A percentile compares a stretch with the other conserved stretches of the same genome.
Evolutionary conservation across 768 basidiomycete genomes (phyloP).

Genomic region (Pleurotus platypus): DNA sequence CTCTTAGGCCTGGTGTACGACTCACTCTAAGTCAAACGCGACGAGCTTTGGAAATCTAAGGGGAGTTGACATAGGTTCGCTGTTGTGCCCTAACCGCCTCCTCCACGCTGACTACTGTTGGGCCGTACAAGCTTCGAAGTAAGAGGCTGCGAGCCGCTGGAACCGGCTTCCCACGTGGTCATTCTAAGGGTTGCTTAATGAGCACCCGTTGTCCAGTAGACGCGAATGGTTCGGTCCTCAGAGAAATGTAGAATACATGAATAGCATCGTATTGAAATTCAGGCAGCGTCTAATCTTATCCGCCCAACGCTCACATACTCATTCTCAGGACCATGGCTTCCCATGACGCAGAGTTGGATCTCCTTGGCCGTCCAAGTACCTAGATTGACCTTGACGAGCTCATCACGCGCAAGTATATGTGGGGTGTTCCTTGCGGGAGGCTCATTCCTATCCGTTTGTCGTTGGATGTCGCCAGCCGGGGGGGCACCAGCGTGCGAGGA

Average conservation of each 20-base stretch:
- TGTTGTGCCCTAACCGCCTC: too few species aligned
- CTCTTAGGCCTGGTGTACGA: background rate
- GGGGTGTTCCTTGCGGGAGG: background rate
- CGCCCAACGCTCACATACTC: constrained; percentile 55
- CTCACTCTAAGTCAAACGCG: constrained; percentile 80
- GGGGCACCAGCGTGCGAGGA: background rate
- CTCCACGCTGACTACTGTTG: too few species aligned
- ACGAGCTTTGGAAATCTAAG: constrained; percentile 49
- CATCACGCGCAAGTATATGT: background rate
- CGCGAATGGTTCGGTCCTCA: too few species aligned
- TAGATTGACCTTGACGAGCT: constrained; percentile 36
- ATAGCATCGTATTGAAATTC: too few species aligned
- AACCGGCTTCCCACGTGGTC: too few species aligned
- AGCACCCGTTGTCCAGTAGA: too few species aligned
- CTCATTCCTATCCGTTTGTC: background rate
- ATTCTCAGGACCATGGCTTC: constrained; percentile 58
- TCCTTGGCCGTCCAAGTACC: constrained; percentile 53
- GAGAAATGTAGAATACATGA: too few species aligned
- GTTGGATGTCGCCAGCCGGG: background rate
- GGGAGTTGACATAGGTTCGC: background rate
- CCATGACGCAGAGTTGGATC: constrained; percentile 70
- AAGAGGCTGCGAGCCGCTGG: too few species aligned
- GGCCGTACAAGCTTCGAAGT: too few species aligned
- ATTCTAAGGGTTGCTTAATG: too few species aligned
- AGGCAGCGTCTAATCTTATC: constrained; percentile 10